Evolutionary conservation across 305 asterid species (phyloP).

Genomic region (Stenogyne calaminthoides): DNA sequence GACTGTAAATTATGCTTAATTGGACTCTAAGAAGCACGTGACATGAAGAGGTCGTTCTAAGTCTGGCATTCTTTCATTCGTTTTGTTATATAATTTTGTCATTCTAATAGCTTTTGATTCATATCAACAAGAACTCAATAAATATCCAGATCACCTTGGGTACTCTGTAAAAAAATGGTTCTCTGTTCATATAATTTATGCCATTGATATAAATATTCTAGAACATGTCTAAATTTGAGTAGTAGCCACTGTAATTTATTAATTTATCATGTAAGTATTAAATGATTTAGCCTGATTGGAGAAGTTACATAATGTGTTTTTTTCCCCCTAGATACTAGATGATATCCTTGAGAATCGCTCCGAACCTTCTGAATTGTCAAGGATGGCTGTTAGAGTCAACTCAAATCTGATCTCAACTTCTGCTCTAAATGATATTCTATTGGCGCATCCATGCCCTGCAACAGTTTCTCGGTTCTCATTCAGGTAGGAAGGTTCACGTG

Average conservation of each 20-base stretch:
- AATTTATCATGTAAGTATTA: not conserved
- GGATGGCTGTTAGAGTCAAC: conserved; percentile 69
- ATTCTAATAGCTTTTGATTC: not conserved
- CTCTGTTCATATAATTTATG: not conserved
- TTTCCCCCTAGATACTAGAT: conserved; percentile 48
- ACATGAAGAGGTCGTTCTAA: not conserved
- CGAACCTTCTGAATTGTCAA: conserved; percentile 61
- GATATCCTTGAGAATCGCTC: conserved; percentile 53
- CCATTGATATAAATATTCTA: not conserved
- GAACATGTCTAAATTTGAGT: not conserved
- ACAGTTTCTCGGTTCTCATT: conserved; percentile 79
- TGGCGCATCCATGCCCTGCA: conserved; percentile 85
- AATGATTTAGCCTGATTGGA: not conserved
- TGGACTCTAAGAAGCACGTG: not conserved
- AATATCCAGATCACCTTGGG: not conserved
- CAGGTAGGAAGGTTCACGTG: conserved; percentile 39
- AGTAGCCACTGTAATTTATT: not conserved
- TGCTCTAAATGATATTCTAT: conserved; percentile 56
- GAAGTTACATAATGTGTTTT: not conserved
- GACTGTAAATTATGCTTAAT: not conserved
- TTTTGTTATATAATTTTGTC: not conserved
- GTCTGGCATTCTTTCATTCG: not conserved
- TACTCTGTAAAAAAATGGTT: not conserved
- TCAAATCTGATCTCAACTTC: conserved; percentile 45
- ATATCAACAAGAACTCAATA: not conserved